Evolutionary conservation across 805 yeast species (phyloP).

Genomic region (Saccharomycopsis sp.): DNA sequence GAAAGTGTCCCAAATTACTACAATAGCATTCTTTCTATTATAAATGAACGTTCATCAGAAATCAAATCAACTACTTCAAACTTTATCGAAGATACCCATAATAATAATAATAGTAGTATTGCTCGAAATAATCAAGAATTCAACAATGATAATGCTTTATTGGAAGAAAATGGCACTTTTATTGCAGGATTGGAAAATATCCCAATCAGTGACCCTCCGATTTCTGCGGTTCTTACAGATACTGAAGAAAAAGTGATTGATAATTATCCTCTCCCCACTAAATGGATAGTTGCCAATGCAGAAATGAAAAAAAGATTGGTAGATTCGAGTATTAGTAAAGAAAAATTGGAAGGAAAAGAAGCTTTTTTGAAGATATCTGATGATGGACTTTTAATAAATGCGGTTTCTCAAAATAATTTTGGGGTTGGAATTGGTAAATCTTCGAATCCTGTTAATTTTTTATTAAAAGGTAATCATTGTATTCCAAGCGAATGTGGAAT

Average conservation of each 20-base stretch:
- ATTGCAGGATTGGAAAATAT: background rate
- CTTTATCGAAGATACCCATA: background rate
- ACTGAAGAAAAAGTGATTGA: background rate
- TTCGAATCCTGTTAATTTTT: background rate
- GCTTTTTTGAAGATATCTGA: slow-evolving; percentile 6
- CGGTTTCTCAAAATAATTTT: slow-evolving; percentile 2
- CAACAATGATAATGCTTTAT: slow-evolving; percentile 1
- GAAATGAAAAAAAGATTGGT: slow-evolving; percentile 7
- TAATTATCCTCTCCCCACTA: slow-evolving; percentile 13
- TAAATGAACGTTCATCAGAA: background rate
- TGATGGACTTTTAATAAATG: slow-evolving; percentile 7
- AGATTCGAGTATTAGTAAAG: background rate
- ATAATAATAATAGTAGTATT: background rate
- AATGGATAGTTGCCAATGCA: slow-evolving; percentile 7
- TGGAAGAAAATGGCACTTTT: background rate
- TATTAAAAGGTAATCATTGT: slow-evolving; percentile 11
- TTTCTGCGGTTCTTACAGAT: slow-evolving; percentile 4
- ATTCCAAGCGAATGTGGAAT: slow-evolving; percentile 11
- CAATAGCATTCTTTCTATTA: background rate
- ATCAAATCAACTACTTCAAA: background rate
- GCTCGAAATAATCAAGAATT: background rate
- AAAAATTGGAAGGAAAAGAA: background rate
- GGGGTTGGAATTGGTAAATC: background rate
- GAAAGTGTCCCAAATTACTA: slow-evolving; percentile 1
- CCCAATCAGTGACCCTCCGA: slow-evolving; percentile 1